phyloP scores from a whole-genome alignment of 352 stramenopile species.

The Pythium rhizo-oryzae region DNA sequence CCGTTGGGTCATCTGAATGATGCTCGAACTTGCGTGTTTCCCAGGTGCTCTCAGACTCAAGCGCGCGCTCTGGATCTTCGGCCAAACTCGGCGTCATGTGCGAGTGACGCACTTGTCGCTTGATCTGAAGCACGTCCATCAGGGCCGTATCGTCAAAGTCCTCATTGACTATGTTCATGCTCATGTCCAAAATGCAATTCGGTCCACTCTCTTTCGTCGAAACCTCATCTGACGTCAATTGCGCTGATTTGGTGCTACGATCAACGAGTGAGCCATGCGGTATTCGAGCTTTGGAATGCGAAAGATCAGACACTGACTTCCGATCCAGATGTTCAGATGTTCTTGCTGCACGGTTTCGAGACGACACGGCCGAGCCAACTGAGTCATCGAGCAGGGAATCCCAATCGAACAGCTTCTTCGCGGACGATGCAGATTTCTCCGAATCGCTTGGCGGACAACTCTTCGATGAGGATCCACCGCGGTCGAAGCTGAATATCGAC shows the following conservation, averaged over 20 bases:
- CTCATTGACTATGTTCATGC: too few relatives aligned
- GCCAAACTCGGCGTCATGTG: neutral
- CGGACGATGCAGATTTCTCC: neutral
- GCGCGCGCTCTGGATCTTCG: neutral
- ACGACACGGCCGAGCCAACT: neutral
- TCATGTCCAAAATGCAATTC: neutral
- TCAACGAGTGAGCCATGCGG: too few relatives aligned
- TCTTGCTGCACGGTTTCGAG: neutral
- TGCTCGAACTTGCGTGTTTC: neutral
- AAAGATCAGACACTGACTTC: neutral
- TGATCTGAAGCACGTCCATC: neutral
- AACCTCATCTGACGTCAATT: neutral
- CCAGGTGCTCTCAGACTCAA: neutral
- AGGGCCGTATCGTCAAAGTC: neutral
- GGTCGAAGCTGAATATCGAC: constrained; percentile 29
- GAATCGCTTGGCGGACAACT: neutral
- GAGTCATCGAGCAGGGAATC: constrained; percentile 46
- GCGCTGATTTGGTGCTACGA: neutral
- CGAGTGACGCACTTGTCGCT: neutral
- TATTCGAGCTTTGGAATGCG: neutral
- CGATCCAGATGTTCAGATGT: neutral
- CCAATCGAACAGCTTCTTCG: constrained; percentile 50
- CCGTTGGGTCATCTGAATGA: neutral
- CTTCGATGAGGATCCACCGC: neutral
- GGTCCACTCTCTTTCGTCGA: neutral